phyloP scores from a whole-genome alignment of 1,284 basidiomycete genomes.

The Melanopsichium pennsylvanicum region DNA sequence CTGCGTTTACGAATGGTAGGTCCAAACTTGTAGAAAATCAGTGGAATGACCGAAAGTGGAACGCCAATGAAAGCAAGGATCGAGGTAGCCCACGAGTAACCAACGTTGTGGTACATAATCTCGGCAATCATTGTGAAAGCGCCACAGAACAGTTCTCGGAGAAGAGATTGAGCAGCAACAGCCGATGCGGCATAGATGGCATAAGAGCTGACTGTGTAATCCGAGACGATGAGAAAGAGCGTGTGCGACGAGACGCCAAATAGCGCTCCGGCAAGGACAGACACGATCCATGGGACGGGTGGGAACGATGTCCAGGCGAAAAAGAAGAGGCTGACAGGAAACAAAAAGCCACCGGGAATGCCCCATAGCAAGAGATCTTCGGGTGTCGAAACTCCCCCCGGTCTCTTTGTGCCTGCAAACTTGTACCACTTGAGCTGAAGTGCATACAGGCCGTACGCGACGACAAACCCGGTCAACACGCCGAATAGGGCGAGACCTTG shows the following conservation, averaged over 20 bases:
- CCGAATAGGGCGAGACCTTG: slow-evolving; percentile 53
- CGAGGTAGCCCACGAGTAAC: slow-evolving; percentile 49
- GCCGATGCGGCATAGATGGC: slow-evolving; percentile 53
- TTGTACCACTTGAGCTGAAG: slow-evolving; percentile 33
- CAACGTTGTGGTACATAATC: slow-evolving; percentile 47
- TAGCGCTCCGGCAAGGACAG: slow-evolving; percentile 37
- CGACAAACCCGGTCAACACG: slow-evolving; percentile 37
- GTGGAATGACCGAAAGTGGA: slow-evolving; percentile 46
- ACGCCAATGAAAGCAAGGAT: slow-evolving; percentile 50
- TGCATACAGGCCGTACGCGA: slow-evolving; percentile 41
- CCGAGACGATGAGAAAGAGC: slow-evolving; percentile 56
- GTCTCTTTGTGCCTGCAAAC: slow-evolving; percentile 28
- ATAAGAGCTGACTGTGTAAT: slow-evolving; percentile 53
- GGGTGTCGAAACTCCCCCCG: slow-evolving; percentile 27
- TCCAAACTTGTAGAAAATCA: slow-evolving; percentile 50
- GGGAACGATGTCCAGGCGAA: slow-evolving; percentile 58
- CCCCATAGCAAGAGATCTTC: slow-evolving; percentile 48
- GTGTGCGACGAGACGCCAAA: slow-evolving; percentile 55
- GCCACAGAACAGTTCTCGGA: slow-evolving; percentile 49
- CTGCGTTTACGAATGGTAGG: slow-evolving; percentile 45
- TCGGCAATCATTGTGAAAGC: slow-evolving; percentile 46
- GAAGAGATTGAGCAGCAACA: slow-evolving; percentile 51
- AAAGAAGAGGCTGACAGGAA: slow-evolving; percentile 50
- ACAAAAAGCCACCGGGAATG: slow-evolving; percentile 34
- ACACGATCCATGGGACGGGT: slow-evolving; percentile 51